Conservation (phyloP, 345 rosid species). For the Anacardium occidentale region DNA sequence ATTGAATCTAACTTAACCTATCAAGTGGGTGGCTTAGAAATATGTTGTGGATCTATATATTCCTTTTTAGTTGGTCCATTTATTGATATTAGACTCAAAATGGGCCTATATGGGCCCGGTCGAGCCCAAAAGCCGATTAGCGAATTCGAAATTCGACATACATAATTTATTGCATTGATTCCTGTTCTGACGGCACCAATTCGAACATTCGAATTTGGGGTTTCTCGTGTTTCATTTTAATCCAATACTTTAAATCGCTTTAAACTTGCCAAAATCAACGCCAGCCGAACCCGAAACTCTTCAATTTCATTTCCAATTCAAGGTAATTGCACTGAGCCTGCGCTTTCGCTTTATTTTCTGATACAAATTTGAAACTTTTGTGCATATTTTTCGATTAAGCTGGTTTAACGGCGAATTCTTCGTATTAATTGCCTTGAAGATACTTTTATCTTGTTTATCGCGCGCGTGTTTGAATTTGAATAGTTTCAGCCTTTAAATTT, state of each 20-base stretch:
- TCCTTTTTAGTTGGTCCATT: too few species aligned
- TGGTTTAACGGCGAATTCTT: too few species aligned
- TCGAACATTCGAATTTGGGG: conserved; percentile 28
- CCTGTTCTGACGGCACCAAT: not conserved
- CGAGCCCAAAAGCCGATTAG: not conserved
- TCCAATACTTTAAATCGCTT: not conserved
- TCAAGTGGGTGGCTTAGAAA: too few species aligned
- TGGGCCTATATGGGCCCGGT: not conserved
- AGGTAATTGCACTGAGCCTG: not conserved
- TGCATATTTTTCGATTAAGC: not conserved
- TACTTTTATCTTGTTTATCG: not conserved
- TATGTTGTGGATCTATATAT: too few species aligned
- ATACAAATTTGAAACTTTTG: too few species aligned
- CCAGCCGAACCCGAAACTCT: not conserved
- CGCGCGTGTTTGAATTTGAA: not conserved
- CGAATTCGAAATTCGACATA: too few species aligned
- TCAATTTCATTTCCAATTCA: not conserved
- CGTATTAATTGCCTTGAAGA: too few species aligned
- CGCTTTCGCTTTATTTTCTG: not conserved
- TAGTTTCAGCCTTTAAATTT: too few species aligned
- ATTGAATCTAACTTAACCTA: too few species aligned
- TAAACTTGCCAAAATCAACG: too few species aligned
- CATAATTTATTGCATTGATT: not conserved
- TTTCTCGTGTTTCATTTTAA: not conserved
- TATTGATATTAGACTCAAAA: too few species aligned